phyloP scores from a whole-genome alignment of 108 stramenopile species.

The Cyclostephanos tholiformis region DNA sequence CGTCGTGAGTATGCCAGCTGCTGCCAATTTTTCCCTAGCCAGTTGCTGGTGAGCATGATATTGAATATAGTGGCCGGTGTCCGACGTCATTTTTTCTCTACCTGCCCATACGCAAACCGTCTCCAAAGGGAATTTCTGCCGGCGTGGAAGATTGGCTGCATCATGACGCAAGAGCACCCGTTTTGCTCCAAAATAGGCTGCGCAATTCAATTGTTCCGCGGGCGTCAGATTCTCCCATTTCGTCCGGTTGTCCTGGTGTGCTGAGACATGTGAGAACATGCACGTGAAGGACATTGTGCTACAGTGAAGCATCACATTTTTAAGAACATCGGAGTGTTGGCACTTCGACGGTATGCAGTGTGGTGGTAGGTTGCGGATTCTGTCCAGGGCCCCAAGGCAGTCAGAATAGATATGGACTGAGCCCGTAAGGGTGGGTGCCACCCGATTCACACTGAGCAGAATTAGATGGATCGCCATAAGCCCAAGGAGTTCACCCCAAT shows the following conservation, averaged over 20 bases:
- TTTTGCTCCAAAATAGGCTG: neutral
- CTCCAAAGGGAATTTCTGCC: neutral
- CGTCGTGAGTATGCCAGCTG: neutral
- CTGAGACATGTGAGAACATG: constrained; percentile 2
- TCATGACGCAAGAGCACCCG: neutral
- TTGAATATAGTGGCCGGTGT: neutral
- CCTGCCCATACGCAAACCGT: neutral
- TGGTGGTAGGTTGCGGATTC: neutral
- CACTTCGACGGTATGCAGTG: neutral
- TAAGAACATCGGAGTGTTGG: constrained; percentile 20
- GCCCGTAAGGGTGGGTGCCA: neutral
- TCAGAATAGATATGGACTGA: constrained; percentile 1
- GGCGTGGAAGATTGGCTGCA: neutral
- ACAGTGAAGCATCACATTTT: constrained; percentile 17
- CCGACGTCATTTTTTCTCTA: constrained; percentile 7
- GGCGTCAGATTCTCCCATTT: neutral
- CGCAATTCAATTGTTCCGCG: neutral
- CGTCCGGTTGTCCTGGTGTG: neutral
- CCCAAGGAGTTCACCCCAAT: constrained; percentile 13
- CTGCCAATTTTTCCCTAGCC: neutral
- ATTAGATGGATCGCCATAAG: constrained; percentile 3
- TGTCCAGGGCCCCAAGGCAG: neutral
- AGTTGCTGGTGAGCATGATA: neutral
- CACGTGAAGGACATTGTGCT: neutral
- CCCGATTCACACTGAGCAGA: constrained; percentile 1